Percentiles rank a stretch among this genome's conserved stretches.
These are phyloP conservation scores for Knoxia roxburghii DNA, from an alignment of 257 asterid genomes.

Conservation along the genomic window DNA sequence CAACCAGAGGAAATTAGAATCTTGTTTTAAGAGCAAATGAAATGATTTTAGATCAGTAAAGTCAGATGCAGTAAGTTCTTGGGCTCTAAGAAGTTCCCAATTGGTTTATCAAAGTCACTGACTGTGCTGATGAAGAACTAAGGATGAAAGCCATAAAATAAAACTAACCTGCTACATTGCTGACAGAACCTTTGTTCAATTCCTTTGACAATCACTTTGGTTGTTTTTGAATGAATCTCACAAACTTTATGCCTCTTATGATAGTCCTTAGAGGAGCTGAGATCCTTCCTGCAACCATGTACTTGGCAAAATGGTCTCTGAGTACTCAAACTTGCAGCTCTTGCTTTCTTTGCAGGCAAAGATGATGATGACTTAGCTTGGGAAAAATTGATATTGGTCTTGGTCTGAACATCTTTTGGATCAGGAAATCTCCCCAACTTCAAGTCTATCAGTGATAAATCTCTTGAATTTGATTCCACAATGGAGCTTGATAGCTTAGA, in stretches of 20 bases:
- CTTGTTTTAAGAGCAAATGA: too few species aligned
- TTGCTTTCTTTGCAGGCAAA: slow-evolving; percentile 26
- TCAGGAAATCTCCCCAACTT: slow-evolving; percentile 37
- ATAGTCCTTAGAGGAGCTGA: slow-evolving; percentile 36
- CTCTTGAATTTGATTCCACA: slow-evolving; percentile 21
- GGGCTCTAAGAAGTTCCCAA: neutral
- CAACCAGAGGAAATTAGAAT: neutral
- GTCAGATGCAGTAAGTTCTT: neutral
- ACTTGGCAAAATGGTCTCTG: slow-evolving; percentile 39
- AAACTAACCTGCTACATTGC: slow-evolving; percentile 47
- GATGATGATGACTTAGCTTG: slow-evolving; percentile 19
- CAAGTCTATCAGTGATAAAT: slow-evolving; percentile 35
- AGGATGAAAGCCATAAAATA: neutral
- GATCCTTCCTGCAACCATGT: slow-evolving; percentile 41
- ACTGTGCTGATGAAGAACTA: neutral
- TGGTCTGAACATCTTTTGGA: slow-evolving; percentile 18
- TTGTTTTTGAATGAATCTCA: slow-evolving; percentile 41
- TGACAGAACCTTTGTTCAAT: slow-evolving; percentile 46
- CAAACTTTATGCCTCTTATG: slow-evolving; percentile 51
- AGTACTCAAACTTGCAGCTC: slow-evolving; percentile 28
- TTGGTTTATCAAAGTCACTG: neutral
- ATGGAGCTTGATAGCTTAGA: slow-evolving; percentile 29
- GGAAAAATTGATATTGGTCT: slow-evolving; percentile 13
- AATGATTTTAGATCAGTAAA: neutral
- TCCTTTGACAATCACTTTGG: slow-evolving; percentile 41